Base-by-base conservation (phyloP, 371 early-diverging fungal genomes). In the Mucor plumbeus region DNA sequence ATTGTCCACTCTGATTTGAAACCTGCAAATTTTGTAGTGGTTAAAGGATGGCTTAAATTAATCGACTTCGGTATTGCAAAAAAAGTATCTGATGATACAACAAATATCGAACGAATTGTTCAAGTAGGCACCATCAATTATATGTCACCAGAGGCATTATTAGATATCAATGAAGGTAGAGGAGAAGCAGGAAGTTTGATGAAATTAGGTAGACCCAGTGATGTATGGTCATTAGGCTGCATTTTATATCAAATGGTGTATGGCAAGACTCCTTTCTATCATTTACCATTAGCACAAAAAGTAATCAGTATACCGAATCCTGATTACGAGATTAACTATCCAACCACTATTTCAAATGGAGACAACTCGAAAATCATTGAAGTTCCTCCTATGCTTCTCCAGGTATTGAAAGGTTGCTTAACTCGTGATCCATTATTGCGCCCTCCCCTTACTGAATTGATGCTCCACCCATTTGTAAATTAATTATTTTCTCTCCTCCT, bases 21-120 rank as follows among this genome's bases (percentile, higher is more conserved):
- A 73, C 99, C 99, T 0, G 97, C 96, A 31, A 97, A 97, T 76
- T 97, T 97, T 72, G 71, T 97, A 14, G 67, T 97, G 10, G 94
- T 95, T 2, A 84, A 87, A 59, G 97, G 95, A 3, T 65, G 82
- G 21, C 73, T 98, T 10, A 98, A 98, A 68, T 75, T 98, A 61
- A 99, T 99, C 65, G 99, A 99, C 75, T 99, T 99, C 87, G 99
- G 99, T n/a, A 99, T 99, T 61, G 96, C 99, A 6, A 98, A 95
- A 64, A 81, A 88, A 0, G 95, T 99, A 26, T 85, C 91, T 3
- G 95, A 94, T 76, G 97, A 98, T 72, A 99, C 99, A 0, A 98
- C 99, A 15, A 96, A 95, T 65, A 92, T 99, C 55, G 89, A 95
- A 38, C 82, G 95, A 5, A 96, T 97, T 54, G 84, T 85, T 47